Percentiles rank a stretch among this genome's conserved stretches.
Evolutionary conservation across 2,329 filamentous ascomycete genomes (phyloP).

Genomic region (Pseudophaeomoniella oleicola): DNA sequence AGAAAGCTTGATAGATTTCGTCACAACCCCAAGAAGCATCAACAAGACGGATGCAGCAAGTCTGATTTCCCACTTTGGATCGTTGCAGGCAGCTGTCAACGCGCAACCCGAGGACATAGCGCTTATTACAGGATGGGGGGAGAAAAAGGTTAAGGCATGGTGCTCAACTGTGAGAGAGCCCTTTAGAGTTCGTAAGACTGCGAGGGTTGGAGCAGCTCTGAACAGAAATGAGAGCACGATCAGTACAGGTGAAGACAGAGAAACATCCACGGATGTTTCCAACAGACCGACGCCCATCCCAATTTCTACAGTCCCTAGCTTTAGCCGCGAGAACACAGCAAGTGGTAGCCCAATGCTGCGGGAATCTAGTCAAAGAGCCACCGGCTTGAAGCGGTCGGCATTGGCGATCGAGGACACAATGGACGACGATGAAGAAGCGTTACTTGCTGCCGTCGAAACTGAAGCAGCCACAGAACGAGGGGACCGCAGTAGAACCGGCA

Average conservation of each 20-base stretch:
- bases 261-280: constrained; percentile 14
- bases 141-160: constrained; percentile 88
- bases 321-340: constrained; percentile 4
- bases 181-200: constrained; percentile 60
- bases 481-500: constrained; percentile 10
- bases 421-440: constrained; percentile 34
- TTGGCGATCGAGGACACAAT: constrained; percentile 14
- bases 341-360: constrained; percentile 7
- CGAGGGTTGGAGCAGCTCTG: constrained; percentile 32
- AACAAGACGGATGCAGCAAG: constrained; percentile 92
- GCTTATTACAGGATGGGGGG: constrained; percentile 81
- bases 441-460: constrained; percentile 16
- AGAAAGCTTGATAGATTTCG: constrained; percentile 79
- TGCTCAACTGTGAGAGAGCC: constrained; percentile 67
- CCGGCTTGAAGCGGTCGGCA: constrained; percentile 13
- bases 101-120: constrained; percentile 74
- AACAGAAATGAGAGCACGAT: constrained; percentile 7
- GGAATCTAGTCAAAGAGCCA: constrained; percentile 15
- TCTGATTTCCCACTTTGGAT: constrained; percentile 83
- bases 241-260: constrained; percentile 6
- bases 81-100: constrained; percentile 72
- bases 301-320: constrained; percentile 11
- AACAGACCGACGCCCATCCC: constrained; percentile 13
- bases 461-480: constrained; percentile 1
- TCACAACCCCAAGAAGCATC: constrained; percentile 75